Base-by-base conservation (phyloP, 2,329 filamentous ascomycete species). In the Penicillium sp. region DNA sequence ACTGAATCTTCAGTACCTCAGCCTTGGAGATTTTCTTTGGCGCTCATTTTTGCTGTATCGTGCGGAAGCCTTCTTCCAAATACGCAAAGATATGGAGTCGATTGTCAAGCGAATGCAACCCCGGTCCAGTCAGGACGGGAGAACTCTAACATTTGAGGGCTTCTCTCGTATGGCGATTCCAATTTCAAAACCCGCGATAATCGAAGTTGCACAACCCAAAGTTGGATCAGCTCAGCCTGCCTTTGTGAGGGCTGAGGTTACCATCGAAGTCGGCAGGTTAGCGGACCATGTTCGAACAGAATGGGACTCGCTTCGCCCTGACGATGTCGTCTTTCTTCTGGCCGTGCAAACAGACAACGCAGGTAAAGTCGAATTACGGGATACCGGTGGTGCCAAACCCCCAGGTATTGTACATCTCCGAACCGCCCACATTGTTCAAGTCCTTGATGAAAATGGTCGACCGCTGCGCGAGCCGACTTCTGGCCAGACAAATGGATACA, bases 1-100 rank as follows among this genome's bases (percentile, higher is more conserved):
- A 75, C 80, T 98, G 50, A 99, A 97, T 70, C 82, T 99, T 30
- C 95, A 99, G 73, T 99, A 99, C 76, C 83, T 99, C 15, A 96
- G 93, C 3, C 88, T 97, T 55, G 93, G 93, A 3, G 95, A 99
- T 76, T 99, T 99, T 70, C 80, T 99, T n/a, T 99, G 93, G 93
- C 87, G 96, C 65, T 93, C 94, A 0, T 90, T 98, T 71, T 85
- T 96, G 15, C 82, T 99, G 8, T 95, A 97, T 74, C 88, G 94
- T 46, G 91, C 90, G 62, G 95, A 99, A 76, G 87, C 94, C 0
- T 97, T 98, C 75, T 98, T 96, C 75, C 91, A 92, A 63, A 94
- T 99, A 63, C 88, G 93, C 50, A 94, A 93, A 71, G 92, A 99
- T 73, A 88, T 99, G 61, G 92, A 97, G 73, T 87, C 91, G 52